Evolutionary conservation across 306 rosid species (phyloP), one percentile per base, ranked within the genome.

Genomic region (Pterocarpus macrocarpus): DNA sequence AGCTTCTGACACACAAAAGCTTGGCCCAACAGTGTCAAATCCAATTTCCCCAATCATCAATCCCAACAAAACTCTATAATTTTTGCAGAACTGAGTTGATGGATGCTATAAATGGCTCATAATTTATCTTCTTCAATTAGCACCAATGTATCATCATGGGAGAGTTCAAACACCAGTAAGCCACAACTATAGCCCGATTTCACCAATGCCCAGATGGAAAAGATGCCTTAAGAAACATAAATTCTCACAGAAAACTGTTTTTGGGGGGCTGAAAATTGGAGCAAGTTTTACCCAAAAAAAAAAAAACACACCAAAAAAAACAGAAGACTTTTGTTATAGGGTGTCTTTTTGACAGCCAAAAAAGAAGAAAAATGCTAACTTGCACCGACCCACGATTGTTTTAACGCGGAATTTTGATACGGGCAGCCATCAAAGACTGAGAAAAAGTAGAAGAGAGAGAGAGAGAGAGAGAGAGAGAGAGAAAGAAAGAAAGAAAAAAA

Each of bases 371-470:
- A 85, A 82, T 86, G 90, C 73, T 71, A 85, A 81, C 88, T 78
- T 86, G 76, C 93, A 85, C 97, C 95, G 94, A 89, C 95, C 90
- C 94, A 75, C 70, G 77, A 89, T 68, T 81, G 83, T 53, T 75
- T 75, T 64, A 69, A 79, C 36, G 86, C 79, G 81, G 81, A 66
- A 86, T 47, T 76, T 80, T 85, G 74, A 83, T 16, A 55, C 30
- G 78, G 87, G 92, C 91, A 87, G 89, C 94, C 92, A 94, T 92
- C 83, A 84, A 92, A 86, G 98, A 90, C 90, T 69, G 74, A 77
- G 80, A 64, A 90, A 77, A 90, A 90, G 91, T 75, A 79, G 69
- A 63, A 52, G 71, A 55, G 35, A 15, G 65, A 36, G 13, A 34
- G 83, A 5, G 57, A 34, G 13, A 68, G 71, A 71, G 79, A 71